phyloP scores from a whole-genome alignment of 208 protist species.

The Leptomonas seymouri region DNA sequence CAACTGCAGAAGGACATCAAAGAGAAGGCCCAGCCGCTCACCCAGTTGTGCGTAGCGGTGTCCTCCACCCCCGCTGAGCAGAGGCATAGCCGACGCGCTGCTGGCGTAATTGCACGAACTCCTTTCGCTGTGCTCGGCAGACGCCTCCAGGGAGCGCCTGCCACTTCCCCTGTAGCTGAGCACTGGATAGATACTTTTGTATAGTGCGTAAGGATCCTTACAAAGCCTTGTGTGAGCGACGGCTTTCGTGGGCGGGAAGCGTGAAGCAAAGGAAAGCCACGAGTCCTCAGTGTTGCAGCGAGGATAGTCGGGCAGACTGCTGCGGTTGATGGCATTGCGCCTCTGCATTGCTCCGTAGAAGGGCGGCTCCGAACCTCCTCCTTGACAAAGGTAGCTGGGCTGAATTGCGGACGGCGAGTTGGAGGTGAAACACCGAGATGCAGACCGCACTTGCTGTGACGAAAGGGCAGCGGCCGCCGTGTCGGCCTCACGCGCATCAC shows the following conservation, averaged over 20 bases:
- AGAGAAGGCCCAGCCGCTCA: constrained; percentile 22
- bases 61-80: constrained; percentile 9
- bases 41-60: constrained; percentile 19
- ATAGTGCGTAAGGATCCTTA: neutral
- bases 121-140: neutral
- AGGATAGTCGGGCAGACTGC: neutral
- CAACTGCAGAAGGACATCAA: constrained; percentile 30
- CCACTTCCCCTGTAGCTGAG: neutral
- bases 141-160: neutral
- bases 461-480: neutral
- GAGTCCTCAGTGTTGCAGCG: neutral
- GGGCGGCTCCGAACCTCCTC: neutral
- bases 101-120: neutral
- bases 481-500: neutral
- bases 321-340: neutral
- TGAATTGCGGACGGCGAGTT: constrained; percentile 11
- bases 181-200: neutral
- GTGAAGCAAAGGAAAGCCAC: neutral
- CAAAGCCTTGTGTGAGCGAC: neutral
- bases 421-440: neutral
- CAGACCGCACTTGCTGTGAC: neutral
- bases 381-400: neutral
- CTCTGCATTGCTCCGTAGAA: neutral
- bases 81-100: constrained; percentile 2
- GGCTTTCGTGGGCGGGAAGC: too few relatives aligned